Percentiles rank a stretch among this genome's conserved stretches.
These are phyloP conservation scores for Gonapodya prolifera DNA, from an alignment of 192 early-diverging fungal species.

Conservation along the genomic window DNA sequence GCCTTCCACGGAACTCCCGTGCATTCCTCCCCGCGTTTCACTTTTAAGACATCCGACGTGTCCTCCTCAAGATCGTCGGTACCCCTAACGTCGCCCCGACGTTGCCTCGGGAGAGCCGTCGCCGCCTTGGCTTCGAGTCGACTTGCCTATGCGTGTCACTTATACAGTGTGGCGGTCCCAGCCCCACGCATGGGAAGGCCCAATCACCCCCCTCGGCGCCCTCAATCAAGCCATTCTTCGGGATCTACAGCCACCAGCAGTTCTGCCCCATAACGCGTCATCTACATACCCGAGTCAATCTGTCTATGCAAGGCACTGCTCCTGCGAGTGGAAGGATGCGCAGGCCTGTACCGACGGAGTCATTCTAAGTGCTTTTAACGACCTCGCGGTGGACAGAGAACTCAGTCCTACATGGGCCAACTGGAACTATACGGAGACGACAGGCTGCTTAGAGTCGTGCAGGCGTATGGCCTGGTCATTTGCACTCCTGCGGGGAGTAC, in stretches of 20 bases:
- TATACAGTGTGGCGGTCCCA: slow-evolving; percentile 69
- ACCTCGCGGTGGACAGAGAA: slow-evolving; percentile 19
- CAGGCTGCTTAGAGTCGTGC: slow-evolving; percentile 81
- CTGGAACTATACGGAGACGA: slow-evolving; percentile 65
- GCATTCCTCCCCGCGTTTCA: slow-evolving; percentile 91
- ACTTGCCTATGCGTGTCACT: slow-evolving; percentile 75
- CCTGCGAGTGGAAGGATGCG: not conserved
- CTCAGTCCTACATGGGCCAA: slow-evolving; percentile 81
- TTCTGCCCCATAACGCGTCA: not conserved
- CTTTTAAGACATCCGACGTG: slow-evolving; percentile 40
- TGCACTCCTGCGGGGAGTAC: slow-evolving; percentile 91
- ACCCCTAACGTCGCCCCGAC: slow-evolving; percentile 5
- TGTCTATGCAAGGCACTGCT: not conserved
- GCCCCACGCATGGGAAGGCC: not conserved
- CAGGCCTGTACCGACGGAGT: slow-evolving; percentile 48
- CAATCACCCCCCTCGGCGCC: not conserved
- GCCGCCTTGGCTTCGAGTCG: slow-evolving; percentile 56
- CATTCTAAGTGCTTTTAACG: slow-evolving; percentile 90
- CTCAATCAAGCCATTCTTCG: not conserved
- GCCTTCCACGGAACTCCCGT: slow-evolving; percentile 81
- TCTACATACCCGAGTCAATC: slow-evolving; percentile 9
- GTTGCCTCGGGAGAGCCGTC: slow-evolving; percentile 1
- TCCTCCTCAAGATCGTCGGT: slow-evolving; percentile 38
- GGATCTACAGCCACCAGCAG: not conserved
- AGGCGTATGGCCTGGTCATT: slow-evolving; percentile 89